Base-by-base conservation (phyloP, 108 stramenopile genomes). In the Mediolabrus comicus region DNA sequence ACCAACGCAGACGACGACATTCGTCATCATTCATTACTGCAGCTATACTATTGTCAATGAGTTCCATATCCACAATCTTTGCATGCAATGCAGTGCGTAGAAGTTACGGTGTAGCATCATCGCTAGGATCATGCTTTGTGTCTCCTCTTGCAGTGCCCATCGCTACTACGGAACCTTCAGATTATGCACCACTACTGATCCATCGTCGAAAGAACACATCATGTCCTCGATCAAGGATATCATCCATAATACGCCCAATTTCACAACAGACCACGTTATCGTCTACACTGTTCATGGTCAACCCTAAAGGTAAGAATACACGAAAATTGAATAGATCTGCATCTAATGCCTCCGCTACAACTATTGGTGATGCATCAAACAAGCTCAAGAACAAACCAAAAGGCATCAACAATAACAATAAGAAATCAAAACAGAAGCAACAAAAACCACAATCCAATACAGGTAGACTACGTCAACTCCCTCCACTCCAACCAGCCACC, bases 401-500 rank as follows among this genome's bases (percentile, higher is more conserved):
- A 1, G 16, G 22, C 22, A 49, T 8, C 6, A 22, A 49, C 46
- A 49, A 43, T 17, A 43, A 43, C 5, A 43, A 22, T 22, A 19
- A n/a, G 24, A 43, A 0, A 39, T 27, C 1, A 29, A 62, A 60
- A 61, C 1, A 4, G 10, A 38, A 35, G 19, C 17, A 61, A 28
- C n/a, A 25, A 62, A 25, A 27, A 59, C 34, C 10, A 30, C 17
- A 38, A 41, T 27, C 62, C 58, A 66, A 86, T 58, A 91, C 90
- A 1, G 93, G 93, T 9, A 84, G 84, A 16, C 67, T 94, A n/a
- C 83, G 93, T 11, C 82, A 79, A 54, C 73, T 94, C 25, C 93
- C 90, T 0, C 87, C 89, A 9, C 87, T 94, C 71, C 85, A 86
- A 35, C 60, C 82, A 24, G 69, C 87, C 22, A 71, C 61, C 17